Base-by-base conservation (phyloP, 305 asterid genomes). In the Euphrasia arctica region DNA sequence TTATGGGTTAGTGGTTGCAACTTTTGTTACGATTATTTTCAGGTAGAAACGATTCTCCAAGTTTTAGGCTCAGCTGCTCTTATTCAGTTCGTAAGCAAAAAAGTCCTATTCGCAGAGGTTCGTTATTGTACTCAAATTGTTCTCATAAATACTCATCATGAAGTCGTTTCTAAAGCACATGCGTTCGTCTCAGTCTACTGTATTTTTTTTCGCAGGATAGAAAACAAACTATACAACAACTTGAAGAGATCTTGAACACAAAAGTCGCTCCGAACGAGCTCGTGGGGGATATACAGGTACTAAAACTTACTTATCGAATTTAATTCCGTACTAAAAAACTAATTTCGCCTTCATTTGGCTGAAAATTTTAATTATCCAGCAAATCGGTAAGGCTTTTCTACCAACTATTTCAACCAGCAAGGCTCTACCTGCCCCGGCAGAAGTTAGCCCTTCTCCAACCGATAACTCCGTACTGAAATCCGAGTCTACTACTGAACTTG, bases 11-110 rank as follows among this genome's bases (percentile, higher is more conserved):
- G 89, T 43, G 95, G 97, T 90, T 58, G 95, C 95, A 63, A 9
- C 18, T 13, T 28, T 12, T 4, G 3, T 31, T 31, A 8, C 57
- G 22, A 66, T 62, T 50, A 6, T 36, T 62, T 78, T 64, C 84
- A 93, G 97, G 97, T 75, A n/a, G 99, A 90, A 72, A 83, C 95
- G 28, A 65, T 93, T 58, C 95, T 93, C 70, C 95, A 93, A 68
- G 73, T 93, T 63, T 69, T 93, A 47, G 99, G 99, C 67, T 82
- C 99, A 51, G 42, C 42, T 36, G 42, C 42, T 36, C 42, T 36
- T 36, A 36, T 36, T 36, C 42, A 36, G 42, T 36, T 13, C 22
- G 14, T 45, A 45, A 45, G 50, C 50, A 45, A 47, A n/a, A 47
- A 47, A 47, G 14, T 47, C 51, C 18, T 93, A 62, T 85, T 80